Conservation (phyloP, 1,139 yeast genomes). For the Saccharomycopsis crataegensis region DNA sequence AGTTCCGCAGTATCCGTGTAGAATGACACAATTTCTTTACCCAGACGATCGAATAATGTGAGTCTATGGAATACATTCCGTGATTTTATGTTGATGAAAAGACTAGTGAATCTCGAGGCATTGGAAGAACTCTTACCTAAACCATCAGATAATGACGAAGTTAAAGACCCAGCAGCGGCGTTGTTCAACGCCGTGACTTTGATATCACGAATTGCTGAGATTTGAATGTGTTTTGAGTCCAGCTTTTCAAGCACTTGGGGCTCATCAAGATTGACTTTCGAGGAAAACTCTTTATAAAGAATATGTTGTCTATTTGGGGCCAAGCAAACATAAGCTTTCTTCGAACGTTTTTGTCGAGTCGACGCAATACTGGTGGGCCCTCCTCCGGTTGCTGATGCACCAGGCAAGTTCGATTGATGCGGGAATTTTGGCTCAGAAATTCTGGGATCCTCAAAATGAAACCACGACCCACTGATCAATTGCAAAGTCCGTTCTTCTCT, state of each 20-base stretch:
- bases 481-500: conserved; percentile 69
- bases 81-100: conserved; percentile 44
- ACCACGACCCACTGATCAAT: conserved; percentile 78
- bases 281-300: conserved; percentile 43
- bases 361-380: conserved; percentile 34
- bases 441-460: conserved; percentile 53
- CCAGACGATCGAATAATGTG: conserved; percentile 38
- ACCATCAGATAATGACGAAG: background rate
- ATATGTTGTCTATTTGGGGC: conserved; percentile 66
- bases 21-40: conserved; percentile 43
- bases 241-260: conserved; percentile 22
- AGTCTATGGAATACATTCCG: conserved; percentile 51
- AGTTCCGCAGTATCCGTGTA: conserved; percentile 68
- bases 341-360: conserved; percentile 45
- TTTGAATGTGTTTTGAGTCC: conserved; percentile 27
- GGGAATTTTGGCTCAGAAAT: background rate
- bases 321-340: conserved; percentile 48
- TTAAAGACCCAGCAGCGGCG: conserved; percentile 11
- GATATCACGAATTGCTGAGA: conserved; percentile 13
- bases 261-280: background rate
- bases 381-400: background rate
- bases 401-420: background rate
- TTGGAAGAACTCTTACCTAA: background rate
- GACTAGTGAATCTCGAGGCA: conserved; percentile 19
- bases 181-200: conserved; percentile 23